Percentiles rank a stretch among this genome's conserved stretches.
Conservation (phyloP, 768 basidiomycete species). For the Boletus reticulatus region DNA sequence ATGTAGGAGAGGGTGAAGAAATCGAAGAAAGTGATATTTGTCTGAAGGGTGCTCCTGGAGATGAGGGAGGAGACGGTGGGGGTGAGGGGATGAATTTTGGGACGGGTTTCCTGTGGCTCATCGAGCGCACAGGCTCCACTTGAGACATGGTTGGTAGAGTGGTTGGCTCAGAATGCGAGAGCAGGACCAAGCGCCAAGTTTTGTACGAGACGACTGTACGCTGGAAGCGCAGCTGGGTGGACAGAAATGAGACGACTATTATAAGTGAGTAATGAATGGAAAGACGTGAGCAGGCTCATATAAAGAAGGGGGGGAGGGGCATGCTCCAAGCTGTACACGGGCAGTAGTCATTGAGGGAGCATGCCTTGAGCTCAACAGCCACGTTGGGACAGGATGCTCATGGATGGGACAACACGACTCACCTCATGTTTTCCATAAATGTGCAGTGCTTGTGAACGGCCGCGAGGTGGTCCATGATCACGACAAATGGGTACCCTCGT, state of each 20-base stretch:
- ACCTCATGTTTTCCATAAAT: slow-evolving; percentile 39
- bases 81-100: slow-evolving; percentile 67
- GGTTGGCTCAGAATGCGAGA: slow-evolving; percentile 3
- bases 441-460: slow-evolving; percentile 30
- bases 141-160: slow-evolving; percentile 24
- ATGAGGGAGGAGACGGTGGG: slow-evolving; percentile 39
- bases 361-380: slow-evolving; percentile 35
- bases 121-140: slow-evolving; percentile 32
- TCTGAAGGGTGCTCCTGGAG: slow-evolving; percentile 33
- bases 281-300: slow-evolving; percentile 29
- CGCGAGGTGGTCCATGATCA: slow-evolving; percentile 33
- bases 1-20: slow-evolving; percentile 17
- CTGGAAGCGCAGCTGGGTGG: slow-evolving; percentile 25
- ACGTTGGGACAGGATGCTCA: slow-evolving; percentile 34
- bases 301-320: slow-evolving; percentile 24
- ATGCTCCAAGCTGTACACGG: slow-evolving; percentile 32
- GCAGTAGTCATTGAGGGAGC: slow-evolving; percentile 31
- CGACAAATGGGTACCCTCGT: slow-evolving; percentile 30
- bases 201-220: slow-evolving; percentile 14
- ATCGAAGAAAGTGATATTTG: slow-evolving; percentile 30
- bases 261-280: slow-evolving; percentile 28
- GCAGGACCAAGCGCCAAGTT: slow-evolving; percentile 12
- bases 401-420: slow-evolving; percentile 32
- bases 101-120: slow-evolving; percentile 72
- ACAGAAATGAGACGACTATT: slow-evolving; percentile 29